Evolutionary conservation across 495 filamentous ascomycete genomes (phyloP), one percentile per base, ranked within the genome.

Genomic region (Aspergillus bertholletiae): DNA sequence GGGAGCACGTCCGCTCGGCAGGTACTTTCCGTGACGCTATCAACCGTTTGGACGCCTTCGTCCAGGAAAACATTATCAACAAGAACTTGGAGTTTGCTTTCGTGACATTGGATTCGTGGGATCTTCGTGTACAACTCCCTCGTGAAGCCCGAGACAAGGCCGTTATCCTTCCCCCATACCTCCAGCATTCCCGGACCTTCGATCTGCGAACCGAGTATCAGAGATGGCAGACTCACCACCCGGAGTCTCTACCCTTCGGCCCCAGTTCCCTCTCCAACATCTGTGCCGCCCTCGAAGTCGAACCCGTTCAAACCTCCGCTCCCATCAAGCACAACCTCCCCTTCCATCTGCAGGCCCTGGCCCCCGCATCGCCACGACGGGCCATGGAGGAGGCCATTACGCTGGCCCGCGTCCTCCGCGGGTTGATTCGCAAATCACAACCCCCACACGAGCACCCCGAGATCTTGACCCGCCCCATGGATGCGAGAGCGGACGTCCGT

Each of bases 251-350:
- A 43, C 94, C 94, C 1, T 98, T 97, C 70, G 95, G 92, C 4
- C 91, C 94, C 35, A 96, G 90, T 44, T 93, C 92, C 59, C 80
- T 98, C 56, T 84, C 93, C 53, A 97, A 97, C 72, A 98, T 97
- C 66, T 98, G 94, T 73, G 92, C 94, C 54, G 94, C 94, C 20
- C 85, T 98, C 24, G 94, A 98, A 69, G 94, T 98, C 35, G 94
- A 97, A 66, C 90, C 94, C 49, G 90, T 98, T 23, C 92, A 96
- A 71, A 89, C 90, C 15, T 96, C 92, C 58, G 94, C 94, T 44
- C 95, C 94, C 15, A 97, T 98, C 74, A 97, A 97, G 73, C 94
- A 97, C 67, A 97, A 97, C 63, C 80, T 98, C 8, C 94, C 94
- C 9, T 98, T 98, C 76, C 94, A 98, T 69, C 79, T 98, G 46